phyloP scores from a whole-genome alignment of 1,139 yeast genomes.

The Yamadazyma songkhlaensis region DNA sequence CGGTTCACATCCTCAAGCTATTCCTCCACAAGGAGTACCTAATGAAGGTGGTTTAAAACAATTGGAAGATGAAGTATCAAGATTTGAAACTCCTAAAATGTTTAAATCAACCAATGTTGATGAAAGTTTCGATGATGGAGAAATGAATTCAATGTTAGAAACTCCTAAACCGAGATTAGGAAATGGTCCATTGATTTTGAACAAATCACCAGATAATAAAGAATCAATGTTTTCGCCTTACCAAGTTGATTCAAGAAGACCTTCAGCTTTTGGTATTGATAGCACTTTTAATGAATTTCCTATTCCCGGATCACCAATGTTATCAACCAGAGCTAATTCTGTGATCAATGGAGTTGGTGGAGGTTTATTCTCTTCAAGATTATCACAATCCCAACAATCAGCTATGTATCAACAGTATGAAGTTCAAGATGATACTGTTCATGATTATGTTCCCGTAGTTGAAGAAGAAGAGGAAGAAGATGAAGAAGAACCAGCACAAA shows the following conservation, averaged over 20 bases:
- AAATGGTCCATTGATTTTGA: slow-evolving; percentile 8
- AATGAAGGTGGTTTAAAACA: background rate
- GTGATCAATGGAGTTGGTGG: slow-evolving; percentile 43
- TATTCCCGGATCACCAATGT: slow-evolving; percentile 48
- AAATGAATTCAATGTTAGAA: slow-evolving; percentile 11
- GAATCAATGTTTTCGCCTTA: slow-evolving; percentile 28
- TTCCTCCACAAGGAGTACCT: background rate
- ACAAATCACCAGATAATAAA: slow-evolving; percentile 8
- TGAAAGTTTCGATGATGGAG: slow-evolving; percentile 26
- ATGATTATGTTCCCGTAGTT: slow-evolving; percentile 42
- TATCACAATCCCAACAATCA: slow-evolving; percentile 47
- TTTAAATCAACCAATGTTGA: slow-evolving; percentile 22
- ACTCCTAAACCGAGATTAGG: slow-evolving; percentile 18
- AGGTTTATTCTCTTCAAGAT: slow-evolving; percentile 32
- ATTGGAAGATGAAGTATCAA: slow-evolving; percentile 1
- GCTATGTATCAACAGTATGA: slow-evolving; percentile 48
- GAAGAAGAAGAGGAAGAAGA: slow-evolving; percentile 48
- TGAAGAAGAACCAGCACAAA: slow-evolving; percentile 21
- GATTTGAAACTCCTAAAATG: slow-evolving; percentile 6
- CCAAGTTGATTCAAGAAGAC: slow-evolving; percentile 17
- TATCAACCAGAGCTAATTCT: slow-evolving; percentile 45
- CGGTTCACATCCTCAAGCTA: too few species aligned
- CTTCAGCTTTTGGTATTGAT: slow-evolving; percentile 23
- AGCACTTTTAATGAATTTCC: slow-evolving; percentile 41
- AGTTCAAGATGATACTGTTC: slow-evolving; percentile 46